Evolutionary conservation across 495 filamentous ascomycete species (phyloP).

Genomic region (Neurospora sp.): DNA sequence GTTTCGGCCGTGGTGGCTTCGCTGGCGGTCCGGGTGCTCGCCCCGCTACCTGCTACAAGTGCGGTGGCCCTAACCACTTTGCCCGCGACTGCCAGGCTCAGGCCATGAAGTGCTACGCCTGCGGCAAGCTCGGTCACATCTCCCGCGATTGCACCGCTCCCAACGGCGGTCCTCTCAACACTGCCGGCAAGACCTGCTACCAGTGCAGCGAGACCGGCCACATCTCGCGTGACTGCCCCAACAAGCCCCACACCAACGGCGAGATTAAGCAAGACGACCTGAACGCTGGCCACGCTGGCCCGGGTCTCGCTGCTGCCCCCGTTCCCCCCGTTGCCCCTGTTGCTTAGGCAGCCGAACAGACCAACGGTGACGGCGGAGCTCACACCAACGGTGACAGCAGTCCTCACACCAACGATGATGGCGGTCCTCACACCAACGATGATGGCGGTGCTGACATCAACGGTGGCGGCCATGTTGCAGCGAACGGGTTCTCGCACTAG

Average conservation of each 20-base stretch:
- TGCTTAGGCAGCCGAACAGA: constrained; percentile 24
- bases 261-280: constrained; percentile 31
- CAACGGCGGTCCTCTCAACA: constrained; percentile 91
- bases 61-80: constrained; percentile 97
- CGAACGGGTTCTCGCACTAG: neutral
- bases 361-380: neutral
- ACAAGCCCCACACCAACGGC: constrained; percentile 42
- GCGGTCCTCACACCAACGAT: neutral
- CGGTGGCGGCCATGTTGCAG: neutral
- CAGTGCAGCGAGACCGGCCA: constrained; percentile 91
- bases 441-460: neutral
- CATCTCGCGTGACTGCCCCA: constrained; percentile 88
- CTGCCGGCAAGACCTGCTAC: constrained; percentile 97
- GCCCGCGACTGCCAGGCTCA: constrained; percentile 98
- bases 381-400: neutral
- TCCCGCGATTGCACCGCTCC: constrained; percentile 95
- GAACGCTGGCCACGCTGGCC: constrained; percentile 4
- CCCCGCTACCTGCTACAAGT: constrained; percentile 97
- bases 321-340: constrained; percentile 15
- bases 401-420: neutral
- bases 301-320: constrained; percentile 16
- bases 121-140: constrained; percentile 96
- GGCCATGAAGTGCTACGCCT: constrained; percentile 99
- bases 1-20: constrained; percentile 54
- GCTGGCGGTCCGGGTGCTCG: constrained; percentile 46